Base-by-base conservation (phyloP, 2,329 filamentous ascomycete species). In the Trichothecium roseum region DNA sequence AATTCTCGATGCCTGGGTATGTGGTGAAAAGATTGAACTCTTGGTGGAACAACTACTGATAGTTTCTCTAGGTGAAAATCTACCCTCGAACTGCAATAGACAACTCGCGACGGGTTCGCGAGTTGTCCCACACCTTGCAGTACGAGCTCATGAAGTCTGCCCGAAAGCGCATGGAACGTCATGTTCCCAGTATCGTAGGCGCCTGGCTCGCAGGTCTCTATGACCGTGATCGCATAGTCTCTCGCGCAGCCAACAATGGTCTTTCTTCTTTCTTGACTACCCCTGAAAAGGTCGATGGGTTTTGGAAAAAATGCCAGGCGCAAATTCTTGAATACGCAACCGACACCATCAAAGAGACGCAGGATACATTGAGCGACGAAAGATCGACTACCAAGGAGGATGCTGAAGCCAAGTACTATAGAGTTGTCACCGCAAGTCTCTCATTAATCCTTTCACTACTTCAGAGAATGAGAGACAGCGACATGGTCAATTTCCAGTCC, bases 31-130 rank as follows among this genome's bases (percentile, higher is more conserved):
- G 18, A 8, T 15, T 12, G 30, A 18, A 7, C 15, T 28, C 4
- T 4, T 22, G 24, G n/a, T n/a, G n/a, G n/a, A n/a, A n/a, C n/a
- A n/a, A n/a, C n/a, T 24, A 10, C 20, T 24, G 20, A 24, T 28
- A 6, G n/a, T 22, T 17, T 12, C 42, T 39, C 39, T 59, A 93
- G 85, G 74, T 84, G 44, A 81, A 82, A 64, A 62, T 93, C 38
- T 98, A 94, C 54, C 85, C 91, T 35, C 82, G 88, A 40, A 74
- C 81, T 26, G 91, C 89, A 14, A 93, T 96, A 60, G 89, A 96
- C 56, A 85, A 84, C 53, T 79, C 84, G 32, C 81, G 87, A 33
- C 76, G 84, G 40, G 89, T 95, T 24, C 84, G 91, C 43, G 88
- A 95, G 57, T 72, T 91, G 30, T 76, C 88, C 14, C 89, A 96